A percentile compares a stretch with the other conserved stretches of the same genome.
Conservation (phyloP, 1,284 basidiomycete species). For the Heterobasidion irregulare region DNA sequence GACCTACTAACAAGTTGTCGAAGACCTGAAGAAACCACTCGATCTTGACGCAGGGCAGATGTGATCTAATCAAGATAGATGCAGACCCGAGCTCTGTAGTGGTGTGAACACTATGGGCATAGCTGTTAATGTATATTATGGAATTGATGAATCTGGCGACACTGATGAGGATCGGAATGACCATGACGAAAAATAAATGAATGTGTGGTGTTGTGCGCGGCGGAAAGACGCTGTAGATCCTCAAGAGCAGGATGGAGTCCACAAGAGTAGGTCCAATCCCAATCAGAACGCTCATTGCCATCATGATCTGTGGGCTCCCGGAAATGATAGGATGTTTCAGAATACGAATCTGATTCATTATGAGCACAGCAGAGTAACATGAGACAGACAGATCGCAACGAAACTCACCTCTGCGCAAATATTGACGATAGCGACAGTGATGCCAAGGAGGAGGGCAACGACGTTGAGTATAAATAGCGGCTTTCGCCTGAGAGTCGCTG, state of each 20-base stretch:
- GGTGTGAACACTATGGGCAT: not conserved
- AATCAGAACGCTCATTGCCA: slow-evolving; percentile 5
- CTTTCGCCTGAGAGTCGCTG: slow-evolving; percentile 11
- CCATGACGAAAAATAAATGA: slow-evolving; percentile 1
- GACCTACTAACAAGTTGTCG: slow-evolving; percentile 16
- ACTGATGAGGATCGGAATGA: slow-evolving; percentile 11
- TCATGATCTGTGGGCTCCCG: not conserved
- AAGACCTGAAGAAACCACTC: slow-evolving; percentile 22
- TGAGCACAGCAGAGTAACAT: not conserved
- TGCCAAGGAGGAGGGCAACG: slow-evolving; percentile 13
- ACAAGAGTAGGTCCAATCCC: slow-evolving; percentile 14
- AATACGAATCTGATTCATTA: not conserved
- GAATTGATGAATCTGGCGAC: slow-evolving; percentile 9
- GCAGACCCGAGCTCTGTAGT: not conserved
- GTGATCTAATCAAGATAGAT: slow-evolving; percentile 6
- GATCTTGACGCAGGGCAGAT: slow-evolving; percentile 12
- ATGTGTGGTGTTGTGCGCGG: slow-evolving; percentile 5
- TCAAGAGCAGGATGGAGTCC: slow-evolving; percentile 16
- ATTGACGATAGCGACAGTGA: slow-evolving; percentile 9
- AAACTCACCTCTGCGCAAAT: slow-evolving; percentile 2
- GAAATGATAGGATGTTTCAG: not conserved
- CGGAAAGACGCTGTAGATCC: slow-evolving; percentile 19
- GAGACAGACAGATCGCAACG: not conserved
- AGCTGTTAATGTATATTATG: slow-evolving; percentile 8
- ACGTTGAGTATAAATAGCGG: slow-evolving; percentile 21